Conservation (phyloP, 1,284 basidiomycete genomes). For the Athelia psychrophila region DNA sequence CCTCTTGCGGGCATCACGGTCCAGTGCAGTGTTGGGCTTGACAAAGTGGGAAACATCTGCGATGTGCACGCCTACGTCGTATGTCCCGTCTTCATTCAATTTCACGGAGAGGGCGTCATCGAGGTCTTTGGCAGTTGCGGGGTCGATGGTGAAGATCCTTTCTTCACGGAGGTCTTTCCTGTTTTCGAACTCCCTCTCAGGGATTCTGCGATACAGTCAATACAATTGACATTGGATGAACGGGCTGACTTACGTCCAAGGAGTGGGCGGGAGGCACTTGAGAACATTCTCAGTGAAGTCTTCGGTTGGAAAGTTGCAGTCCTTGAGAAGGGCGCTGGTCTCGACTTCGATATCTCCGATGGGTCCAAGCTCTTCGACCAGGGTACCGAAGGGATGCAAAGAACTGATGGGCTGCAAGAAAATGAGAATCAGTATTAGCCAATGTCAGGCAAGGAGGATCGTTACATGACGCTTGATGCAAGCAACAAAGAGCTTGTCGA, state of each 20-base stretch:
- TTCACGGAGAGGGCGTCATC: slow-evolving; percentile 94
- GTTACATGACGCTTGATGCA: slow-evolving; percentile 95
- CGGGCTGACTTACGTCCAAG: slow-evolving; percentile 75
- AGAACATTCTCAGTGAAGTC: slow-evolving; percentile 92
- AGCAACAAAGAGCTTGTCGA: slow-evolving; percentile 91
- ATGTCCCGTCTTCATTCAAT: slow-evolving; percentile 86
- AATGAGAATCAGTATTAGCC: slow-evolving; percentile 9
- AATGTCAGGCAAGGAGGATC: slow-evolving; percentile 12
- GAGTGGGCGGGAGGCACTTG: slow-evolving; percentile 92
- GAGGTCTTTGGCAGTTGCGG: slow-evolving; percentile 85
- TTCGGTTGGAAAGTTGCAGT: slow-evolving; percentile 96
- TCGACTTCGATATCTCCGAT: slow-evolving; percentile 98
- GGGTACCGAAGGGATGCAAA: slow-evolving; percentile 96
- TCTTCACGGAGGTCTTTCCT: slow-evolving; percentile 87
- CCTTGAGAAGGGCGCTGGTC: slow-evolving; percentile 95
- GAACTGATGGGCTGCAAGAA: slow-evolving; percentile 79
- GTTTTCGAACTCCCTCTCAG: slow-evolving; percentile 85
- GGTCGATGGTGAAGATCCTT: slow-evolving; percentile 93
- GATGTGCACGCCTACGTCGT: slow-evolving; percentile 91
- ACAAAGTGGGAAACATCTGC: slow-evolving; percentile 97
- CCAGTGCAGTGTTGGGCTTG: slow-evolving; percentile 93
- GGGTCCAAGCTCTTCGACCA: slow-evolving; percentile 98
- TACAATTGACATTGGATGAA: too few relatives aligned
- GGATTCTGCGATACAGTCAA: slow-evolving; percentile 56
- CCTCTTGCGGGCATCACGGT: slow-evolving; percentile 96